A percentile compares a stretch with the other conserved stretches of the same genome.
These are phyloP conservation scores for Chalaropsis ovoidea DNA, from an alignment of 2,329 filamentous ascomycete species.

Conservation along the genomic window DNA sequence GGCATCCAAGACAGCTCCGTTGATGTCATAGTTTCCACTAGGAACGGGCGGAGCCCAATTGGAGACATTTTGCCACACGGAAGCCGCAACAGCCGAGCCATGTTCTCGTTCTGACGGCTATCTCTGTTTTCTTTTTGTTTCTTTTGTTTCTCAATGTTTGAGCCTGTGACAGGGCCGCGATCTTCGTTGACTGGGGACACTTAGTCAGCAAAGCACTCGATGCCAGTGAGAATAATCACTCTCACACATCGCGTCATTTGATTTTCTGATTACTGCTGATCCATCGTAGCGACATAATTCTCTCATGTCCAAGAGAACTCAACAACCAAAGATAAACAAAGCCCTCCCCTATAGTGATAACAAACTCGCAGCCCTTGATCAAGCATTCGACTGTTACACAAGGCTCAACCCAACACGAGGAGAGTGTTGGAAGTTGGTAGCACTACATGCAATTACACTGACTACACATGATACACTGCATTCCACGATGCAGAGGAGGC, in stretches of 20 bases:
- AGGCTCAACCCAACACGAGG: not conserved
- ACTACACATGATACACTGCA: not conserved
- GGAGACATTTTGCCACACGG: not conserved
- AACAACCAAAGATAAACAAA: not conserved
- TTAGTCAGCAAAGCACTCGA: not conserved
- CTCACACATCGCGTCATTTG: no score
- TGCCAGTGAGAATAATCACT: not conserved
- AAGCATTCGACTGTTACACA: not conserved
- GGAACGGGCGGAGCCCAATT: not conserved
- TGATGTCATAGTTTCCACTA: slow-evolving; percentile 8
- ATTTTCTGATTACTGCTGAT: no score
- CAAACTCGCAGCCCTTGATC: not conserved
- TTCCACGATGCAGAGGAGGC: not conserved
- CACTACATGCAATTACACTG: not conserved
- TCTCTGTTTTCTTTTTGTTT: not conserved
- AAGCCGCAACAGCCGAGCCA: not conserved
- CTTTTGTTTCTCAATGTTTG: not conserved
- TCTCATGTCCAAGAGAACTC: no score
- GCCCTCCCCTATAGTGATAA: not conserved
- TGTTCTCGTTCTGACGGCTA: not conserved
- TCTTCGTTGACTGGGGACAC: not conserved
- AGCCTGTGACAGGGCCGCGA: not conserved
- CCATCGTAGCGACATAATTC: no score
- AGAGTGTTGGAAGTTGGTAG: slow-evolving; percentile 6
- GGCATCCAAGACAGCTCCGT: not conserved